Conservation (phyloP, 805 yeast genomes). For the Suhomyces kilbournensis region DNA sequence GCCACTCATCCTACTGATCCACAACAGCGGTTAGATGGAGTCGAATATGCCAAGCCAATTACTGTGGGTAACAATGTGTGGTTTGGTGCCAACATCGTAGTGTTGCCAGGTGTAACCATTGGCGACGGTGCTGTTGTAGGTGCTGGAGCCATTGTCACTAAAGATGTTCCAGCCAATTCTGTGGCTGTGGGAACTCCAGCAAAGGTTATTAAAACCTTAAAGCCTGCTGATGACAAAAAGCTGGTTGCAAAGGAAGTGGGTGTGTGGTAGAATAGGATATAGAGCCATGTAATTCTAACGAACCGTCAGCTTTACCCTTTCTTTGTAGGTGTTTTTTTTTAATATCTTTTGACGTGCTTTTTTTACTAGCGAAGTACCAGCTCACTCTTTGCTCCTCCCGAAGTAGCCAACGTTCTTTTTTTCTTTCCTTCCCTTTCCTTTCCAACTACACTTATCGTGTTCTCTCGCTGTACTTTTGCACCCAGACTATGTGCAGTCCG, state of each 20-base stretch:
- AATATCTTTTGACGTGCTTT: background rate
- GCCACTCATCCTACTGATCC: conserved; percentile 66
- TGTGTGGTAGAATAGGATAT: background rate
- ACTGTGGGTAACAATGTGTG: conserved; percentile 64
- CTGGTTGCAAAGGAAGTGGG: conserved; percentile 5
- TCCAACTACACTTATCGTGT: no score
- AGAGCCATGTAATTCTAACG: background rate
- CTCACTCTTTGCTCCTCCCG: background rate
- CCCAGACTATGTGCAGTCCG: background rate
- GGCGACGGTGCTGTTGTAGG: conserved; percentile 64
- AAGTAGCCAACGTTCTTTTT: no score
- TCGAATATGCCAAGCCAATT: conserved; percentile 57
- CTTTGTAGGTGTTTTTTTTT: background rate
- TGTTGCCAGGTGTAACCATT: conserved; percentile 64
- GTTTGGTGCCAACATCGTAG: conserved; percentile 56
- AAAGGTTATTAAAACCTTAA: conserved; percentile 36
- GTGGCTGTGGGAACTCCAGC: conserved; percentile 69
- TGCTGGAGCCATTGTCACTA: conserved; percentile 65
- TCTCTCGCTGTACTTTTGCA: background rate
- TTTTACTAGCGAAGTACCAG: background rate
- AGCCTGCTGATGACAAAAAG: conserved; percentile 16
- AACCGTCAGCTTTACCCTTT: background rate
- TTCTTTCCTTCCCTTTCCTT: background rate
- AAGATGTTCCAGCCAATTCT: conserved; percentile 50
- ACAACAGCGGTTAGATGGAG: conserved; percentile 35